Conservation (phyloP, 2,329 filamentous ascomycete species). For the Neofusicoccum sp. region DNA sequence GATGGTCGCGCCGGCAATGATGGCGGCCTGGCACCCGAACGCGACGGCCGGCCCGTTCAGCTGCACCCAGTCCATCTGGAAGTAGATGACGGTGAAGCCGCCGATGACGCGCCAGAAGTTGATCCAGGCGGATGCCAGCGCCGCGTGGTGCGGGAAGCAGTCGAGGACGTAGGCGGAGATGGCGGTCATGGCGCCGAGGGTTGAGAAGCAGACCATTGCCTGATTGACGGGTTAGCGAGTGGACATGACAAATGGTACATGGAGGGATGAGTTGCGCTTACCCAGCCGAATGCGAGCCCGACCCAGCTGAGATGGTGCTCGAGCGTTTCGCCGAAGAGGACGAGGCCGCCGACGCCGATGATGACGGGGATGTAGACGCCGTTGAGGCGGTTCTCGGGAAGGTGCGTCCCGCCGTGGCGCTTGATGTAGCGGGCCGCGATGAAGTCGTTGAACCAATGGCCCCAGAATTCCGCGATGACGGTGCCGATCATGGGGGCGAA, state of each 20-base stretch:
- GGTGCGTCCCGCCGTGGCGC: slow-evolving; percentile 29
- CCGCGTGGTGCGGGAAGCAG: slow-evolving; percentile 32
- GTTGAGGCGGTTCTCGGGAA: slow-evolving; percentile 34
- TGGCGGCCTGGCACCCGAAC: slow-evolving; percentile 36
- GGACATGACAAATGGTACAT: neutral
- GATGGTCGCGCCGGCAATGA: slow-evolving; percentile 30
- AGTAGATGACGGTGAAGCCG: slow-evolving; percentile 37
- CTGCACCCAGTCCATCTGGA: slow-evolving; percentile 35
- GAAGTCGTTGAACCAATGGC: slow-evolving; percentile 40
- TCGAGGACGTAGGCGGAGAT: slow-evolving; percentile 38
- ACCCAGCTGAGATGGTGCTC: slow-evolving; percentile 34
- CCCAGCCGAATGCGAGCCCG: slow-evolving; percentile 35
- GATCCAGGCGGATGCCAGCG: slow-evolving; percentile 33
- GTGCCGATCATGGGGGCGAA: slow-evolving; percentile 37
- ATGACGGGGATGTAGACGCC: slow-evolving; percentile 33
- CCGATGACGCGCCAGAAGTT: slow-evolving; percentile 34
- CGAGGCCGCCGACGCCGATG: slow-evolving; percentile 33
- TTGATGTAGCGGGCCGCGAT: slow-evolving; percentile 32
- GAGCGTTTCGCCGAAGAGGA: slow-evolving; percentile 34
- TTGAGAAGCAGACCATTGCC: slow-evolving; percentile 34
- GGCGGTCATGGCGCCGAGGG: slow-evolving; percentile 32
- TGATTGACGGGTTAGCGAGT: neutral
- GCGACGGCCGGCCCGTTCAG: slow-evolving; percentile 30
- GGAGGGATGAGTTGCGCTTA: neutral
- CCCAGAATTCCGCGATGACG: slow-evolving; percentile 32